Base-by-base conservation (phyloP, 2,329 filamentous ascomycete genomes). In the Talaromyces funiculosus region DNA sequence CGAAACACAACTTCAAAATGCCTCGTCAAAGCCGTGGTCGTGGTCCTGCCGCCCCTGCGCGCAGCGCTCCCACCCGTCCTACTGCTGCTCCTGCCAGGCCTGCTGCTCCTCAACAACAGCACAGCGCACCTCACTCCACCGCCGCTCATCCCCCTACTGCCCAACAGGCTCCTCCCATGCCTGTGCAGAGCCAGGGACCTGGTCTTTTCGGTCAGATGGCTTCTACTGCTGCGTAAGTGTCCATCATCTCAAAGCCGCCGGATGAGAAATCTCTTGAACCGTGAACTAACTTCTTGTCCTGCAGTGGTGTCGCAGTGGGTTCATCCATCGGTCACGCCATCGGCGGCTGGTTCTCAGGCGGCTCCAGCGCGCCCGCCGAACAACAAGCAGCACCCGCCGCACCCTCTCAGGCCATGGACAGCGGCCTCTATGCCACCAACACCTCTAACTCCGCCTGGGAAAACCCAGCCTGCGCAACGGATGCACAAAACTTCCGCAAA, bases 121-220 rank as follows among this genome's bases (percentile, higher is more conserved):
- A 89, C 74, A 80, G 80, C 71, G 84, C 89, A 67, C 85, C 88
- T 73, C 85, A 89, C 68, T 82, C 88, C 61, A 90, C 90, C 65
- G 84, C 88, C 68, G 75, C 80, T 38, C 73, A 76, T 61, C 79
- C 78, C 24, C 74, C 76, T 37, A 69, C 58, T 53, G 14, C 75
- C 53, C 75, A 80, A 60, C 83, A 84, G 57, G 69, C 74, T 33
- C 73, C 69, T 59, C 69, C 74, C 22, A 73, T 72, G 54, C 82
- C 88, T 66, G 90, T 92, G 29, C 57, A 60, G 40, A 60, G 57
- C 49, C 57, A 60, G 49, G 57, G 60, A 40, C 87, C 91, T 4
- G 93, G 94, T 65, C 83, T 99, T 10, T 91, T 99, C 68, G 93
- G 91, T 62, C 91, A 97, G 83, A 97, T 99, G 90, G 94, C 94